Percentiles rank a stretch among this genome's conserved stretches.
phyloP scores from a whole-genome alignment of 148 eudicot species.

The Chenopodium quinoa region DNA sequence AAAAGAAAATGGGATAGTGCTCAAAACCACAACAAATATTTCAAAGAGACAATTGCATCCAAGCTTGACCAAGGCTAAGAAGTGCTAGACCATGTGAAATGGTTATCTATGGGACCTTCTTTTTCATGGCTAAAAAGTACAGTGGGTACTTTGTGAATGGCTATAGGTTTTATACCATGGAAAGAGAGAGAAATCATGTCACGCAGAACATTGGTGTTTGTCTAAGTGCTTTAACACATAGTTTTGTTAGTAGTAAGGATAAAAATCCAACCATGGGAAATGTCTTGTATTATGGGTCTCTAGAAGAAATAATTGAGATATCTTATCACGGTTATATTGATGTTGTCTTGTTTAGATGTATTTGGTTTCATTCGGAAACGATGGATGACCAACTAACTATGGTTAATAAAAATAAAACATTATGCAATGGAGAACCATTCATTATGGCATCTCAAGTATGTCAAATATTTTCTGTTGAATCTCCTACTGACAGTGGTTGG shows the following conservation, averaged over 20 bases:
- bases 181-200: not conserved
- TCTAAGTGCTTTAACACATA: not conserved
- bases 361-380: no score
- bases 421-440: no score
- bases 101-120: constrained; percentile 1
- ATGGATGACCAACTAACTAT: no score
- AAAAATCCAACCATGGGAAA: not conserved
- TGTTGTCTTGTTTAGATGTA: no score
- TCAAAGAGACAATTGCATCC: not conserved
- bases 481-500: no score
- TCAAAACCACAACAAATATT: not conserved
- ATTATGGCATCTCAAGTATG: no score
- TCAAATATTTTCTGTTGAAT: no score
- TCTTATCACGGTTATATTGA: no score
- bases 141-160: constrained; percentile 17
- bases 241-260: not conserved
- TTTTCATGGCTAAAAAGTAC: not conserved
- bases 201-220: not conserved
- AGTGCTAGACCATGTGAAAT: not conserved
- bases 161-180: constrained; percentile 24
- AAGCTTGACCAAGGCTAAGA: not conserved
- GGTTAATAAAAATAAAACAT: no score
- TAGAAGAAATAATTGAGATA: no score
- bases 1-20: not conserved
- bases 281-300: not conserved